phyloP scores from a whole-genome alignment of 1,284 basidiomycete species.

The Pseudozyma hubeiensis region DNA sequence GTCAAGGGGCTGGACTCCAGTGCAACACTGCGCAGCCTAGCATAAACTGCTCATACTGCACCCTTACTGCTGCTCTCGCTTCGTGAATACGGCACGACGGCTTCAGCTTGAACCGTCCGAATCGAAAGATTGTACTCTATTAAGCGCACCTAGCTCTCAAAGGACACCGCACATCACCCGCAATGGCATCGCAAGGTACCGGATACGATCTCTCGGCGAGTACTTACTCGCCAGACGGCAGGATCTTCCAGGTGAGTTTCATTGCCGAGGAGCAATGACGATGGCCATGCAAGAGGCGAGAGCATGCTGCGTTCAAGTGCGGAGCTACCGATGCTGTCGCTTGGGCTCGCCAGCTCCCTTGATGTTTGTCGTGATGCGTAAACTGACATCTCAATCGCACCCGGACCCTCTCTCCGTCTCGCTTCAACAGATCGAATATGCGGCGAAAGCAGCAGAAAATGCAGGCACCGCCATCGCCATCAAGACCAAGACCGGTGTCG shows the following conservation, averaged over 20 bases:
- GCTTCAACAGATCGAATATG: constrained; percentile 85
- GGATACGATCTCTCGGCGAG: constrained; percentile 98
- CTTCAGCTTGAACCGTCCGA: too few relatives aligned
- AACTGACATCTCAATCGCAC: background rate
- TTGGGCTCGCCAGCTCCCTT: too few relatives aligned
- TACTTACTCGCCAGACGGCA: constrained; percentile 97
- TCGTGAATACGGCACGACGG: too few relatives aligned
- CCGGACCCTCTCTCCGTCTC: background rate
- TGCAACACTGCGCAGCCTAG: too few relatives aligned
- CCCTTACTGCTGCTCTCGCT: too few relatives aligned
- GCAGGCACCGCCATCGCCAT: constrained; percentile 83
- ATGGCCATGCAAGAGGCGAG: too few relatives aligned
- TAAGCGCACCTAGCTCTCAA: background rate
- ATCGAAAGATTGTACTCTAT: too few relatives aligned
- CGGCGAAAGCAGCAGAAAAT: constrained; percentile 97
- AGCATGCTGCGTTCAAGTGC: too few relatives aligned
- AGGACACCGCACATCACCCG: background rate
- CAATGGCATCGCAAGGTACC: constrained; percentile 96
- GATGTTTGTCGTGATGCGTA: too few relatives aligned
- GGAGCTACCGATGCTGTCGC: too few relatives aligned
- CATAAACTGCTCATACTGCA: too few relatives aligned
- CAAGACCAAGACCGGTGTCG: constrained; percentile 90
- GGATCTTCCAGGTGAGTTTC: constrained; percentile 82
- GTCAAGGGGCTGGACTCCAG: too few relatives aligned
- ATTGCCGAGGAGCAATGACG: background rate